A percentile compares a stretch with the other conserved stretches of the same genome.
These are phyloP conservation scores for Pseudogymnoascus sp. DNA, from an alignment of 2,329 filamentous ascomycete genomes.

Conservation along the genomic window DNA sequence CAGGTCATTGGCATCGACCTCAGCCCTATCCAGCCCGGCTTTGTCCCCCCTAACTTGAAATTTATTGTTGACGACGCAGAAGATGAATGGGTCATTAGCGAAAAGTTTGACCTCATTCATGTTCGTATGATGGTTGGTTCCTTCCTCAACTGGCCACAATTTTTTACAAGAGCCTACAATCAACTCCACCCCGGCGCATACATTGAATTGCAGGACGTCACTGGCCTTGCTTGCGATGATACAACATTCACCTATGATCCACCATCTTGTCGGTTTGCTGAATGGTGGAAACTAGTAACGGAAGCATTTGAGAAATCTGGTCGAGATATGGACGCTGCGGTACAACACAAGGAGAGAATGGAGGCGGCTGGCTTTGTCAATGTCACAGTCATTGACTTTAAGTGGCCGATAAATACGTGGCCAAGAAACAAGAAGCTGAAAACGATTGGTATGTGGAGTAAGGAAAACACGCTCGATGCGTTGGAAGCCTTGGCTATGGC, in stretches of 20 bases:
- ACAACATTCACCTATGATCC: conserved; percentile 17
- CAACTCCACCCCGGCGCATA: conserved; percentile 25
- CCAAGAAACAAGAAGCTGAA: conserved; percentile 38
- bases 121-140: conserved; percentile 18
- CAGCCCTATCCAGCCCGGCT: conserved; percentile 29
- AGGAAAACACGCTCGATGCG: conserved; percentile 25
- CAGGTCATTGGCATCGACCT: conserved; percentile 25
- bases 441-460: conserved; percentile 16
- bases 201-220: conserved; percentile 29
- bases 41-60: conserved; percentile 65
- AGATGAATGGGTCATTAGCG: conserved; percentile 35
- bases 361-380: conserved; percentile 21
- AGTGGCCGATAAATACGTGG: conserved; percentile 46
- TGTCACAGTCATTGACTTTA: conserved; percentile 37
- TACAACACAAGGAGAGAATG: conserved; percentile 19
- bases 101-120: conserved; percentile 24
- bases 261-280: conserved; percentile 11
- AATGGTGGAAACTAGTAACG: conserved; percentile 24
- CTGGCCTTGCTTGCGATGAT: conserved; percentile 31
- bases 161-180: conserved; percentile 13
- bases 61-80: conserved; percentile 43
- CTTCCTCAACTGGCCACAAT: conserved; percentile 15
- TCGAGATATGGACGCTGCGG: conserved; percentile 28
- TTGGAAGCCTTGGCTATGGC: conserved; percentile 24
- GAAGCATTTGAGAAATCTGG: conserved; percentile 28